Evolutionary conservation across 176 grass and related monocot genomes (phyloP).

Genomic region (Saccharum spontaneum): DNA sequence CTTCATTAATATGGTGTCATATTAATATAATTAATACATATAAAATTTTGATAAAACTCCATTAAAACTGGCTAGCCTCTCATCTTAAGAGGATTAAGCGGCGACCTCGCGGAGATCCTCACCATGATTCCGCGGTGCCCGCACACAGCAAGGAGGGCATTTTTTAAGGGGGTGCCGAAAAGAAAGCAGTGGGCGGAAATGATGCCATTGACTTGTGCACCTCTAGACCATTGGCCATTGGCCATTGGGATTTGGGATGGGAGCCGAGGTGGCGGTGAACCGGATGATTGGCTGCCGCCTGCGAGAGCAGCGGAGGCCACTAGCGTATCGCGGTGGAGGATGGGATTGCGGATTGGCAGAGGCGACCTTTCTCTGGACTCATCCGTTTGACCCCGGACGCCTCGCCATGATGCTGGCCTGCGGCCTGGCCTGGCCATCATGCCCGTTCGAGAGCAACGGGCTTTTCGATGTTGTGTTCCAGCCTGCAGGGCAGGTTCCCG

Average conservation of each 20-base stretch:
- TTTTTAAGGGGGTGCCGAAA: not conserved
- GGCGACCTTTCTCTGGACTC: slow-evolving; percentile 27
- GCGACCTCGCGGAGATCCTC: not conserved
- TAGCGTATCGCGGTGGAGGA: not conserved
- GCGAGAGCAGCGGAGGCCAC: not conserved
- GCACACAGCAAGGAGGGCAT: not conserved
- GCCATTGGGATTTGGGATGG: not conserved
- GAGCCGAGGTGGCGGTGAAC: not conserved
- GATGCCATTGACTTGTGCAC: slow-evolving; percentile 55
- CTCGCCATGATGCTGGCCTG: slow-evolving; percentile 13
- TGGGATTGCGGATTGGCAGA: slow-evolving; percentile 6
- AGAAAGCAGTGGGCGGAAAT: slow-evolving; percentile 8
- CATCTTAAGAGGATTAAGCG: not conserved
- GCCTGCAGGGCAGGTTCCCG: slow-evolving; percentile 34
- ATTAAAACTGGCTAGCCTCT: too few relatives aligned
- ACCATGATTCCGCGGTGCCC: not conserved
- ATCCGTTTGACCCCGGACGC: slow-evolving; percentile 41
- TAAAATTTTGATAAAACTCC: too few relatives aligned
- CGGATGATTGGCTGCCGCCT: slow-evolving; percentile 41
- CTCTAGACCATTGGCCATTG: not conserved
- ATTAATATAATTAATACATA: too few relatives aligned
- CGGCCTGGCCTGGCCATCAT: slow-evolving; percentile 21
- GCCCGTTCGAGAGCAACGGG: not conserved
- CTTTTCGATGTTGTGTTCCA: slow-evolving; percentile 25
- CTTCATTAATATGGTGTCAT: too few relatives aligned